Percentiles rank a stretch among this genome's conserved stretches.
Evolutionary conservation across 164 flowering plant species (phyloP).

Genomic region (Litsea cubeba): DNA sequence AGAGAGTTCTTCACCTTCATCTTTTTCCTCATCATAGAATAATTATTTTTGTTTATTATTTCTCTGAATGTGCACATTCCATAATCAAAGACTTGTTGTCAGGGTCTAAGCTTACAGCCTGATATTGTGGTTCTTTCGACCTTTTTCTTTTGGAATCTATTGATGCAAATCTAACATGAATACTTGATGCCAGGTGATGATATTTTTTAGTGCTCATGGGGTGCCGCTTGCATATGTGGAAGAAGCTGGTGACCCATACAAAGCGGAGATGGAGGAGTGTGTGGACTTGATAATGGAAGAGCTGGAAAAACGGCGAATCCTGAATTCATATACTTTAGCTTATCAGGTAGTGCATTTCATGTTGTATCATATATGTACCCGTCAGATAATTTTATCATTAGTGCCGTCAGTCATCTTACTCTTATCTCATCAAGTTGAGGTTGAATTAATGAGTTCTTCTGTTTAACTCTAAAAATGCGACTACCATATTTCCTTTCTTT

Average conservation of each 20-base stretch:
- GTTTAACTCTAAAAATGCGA: too few relatives aligned
- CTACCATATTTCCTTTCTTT: too few relatives aligned
- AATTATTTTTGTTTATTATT: background rate
- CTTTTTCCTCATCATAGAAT: background rate
- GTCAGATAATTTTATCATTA: background rate
- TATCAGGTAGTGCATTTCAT: constrained; percentile 60
- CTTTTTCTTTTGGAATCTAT: too few relatives aligned
- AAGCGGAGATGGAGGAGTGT: constrained; percentile 99
- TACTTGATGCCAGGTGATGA: constrained; percentile 57
- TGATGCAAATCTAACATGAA: constrained; percentile 3
- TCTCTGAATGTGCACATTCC: background rate
- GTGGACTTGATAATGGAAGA: constrained; percentile 96
- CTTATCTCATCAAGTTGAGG: too few relatives aligned
- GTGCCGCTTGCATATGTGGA: constrained; percentile 98
- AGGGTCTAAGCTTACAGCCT: background rate
- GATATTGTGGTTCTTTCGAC: background rate
- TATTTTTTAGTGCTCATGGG: constrained; percentile 99
- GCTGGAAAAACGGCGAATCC: constrained; percentile 63
- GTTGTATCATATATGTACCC: background rate
- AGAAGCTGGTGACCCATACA: constrained; percentile 99
- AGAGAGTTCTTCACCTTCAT: background rate
- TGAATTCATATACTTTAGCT: constrained; percentile 76
- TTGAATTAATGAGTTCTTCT: too few relatives aligned
- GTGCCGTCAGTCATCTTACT: too few relatives aligned
- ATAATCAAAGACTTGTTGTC: constrained; percentile 2